Conservation (phyloP, 441 rosid species). For the Euphorbia schlechtendalii region DNA sequence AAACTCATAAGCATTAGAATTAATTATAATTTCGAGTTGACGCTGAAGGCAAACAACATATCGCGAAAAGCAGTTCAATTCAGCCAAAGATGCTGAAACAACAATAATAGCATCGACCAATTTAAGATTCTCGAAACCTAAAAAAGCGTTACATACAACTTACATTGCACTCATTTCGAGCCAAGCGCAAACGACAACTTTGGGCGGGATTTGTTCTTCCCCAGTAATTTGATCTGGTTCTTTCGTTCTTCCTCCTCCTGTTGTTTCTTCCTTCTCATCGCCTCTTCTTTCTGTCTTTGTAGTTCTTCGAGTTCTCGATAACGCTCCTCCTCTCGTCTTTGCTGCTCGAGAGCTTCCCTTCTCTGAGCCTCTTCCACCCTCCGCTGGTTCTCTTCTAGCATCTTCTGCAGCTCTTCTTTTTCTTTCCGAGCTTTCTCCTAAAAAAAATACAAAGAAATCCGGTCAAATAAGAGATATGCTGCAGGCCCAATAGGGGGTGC, state of each 20-base stretch:
- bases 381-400: conserved; percentile 70
- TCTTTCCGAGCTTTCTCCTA: conserved; percentile 71
- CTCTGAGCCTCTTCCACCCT: conserved; percentile 81
- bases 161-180: conserved; percentile 69
- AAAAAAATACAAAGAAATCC: background rate
- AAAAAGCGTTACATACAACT: conserved; percentile 6
- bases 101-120: background rate
- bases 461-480: background rate
- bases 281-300: conserved; percentile 81
- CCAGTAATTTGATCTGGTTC: conserved; percentile 83
- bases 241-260: conserved; percentile 88
- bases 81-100: background rate
- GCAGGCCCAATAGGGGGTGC: too few species aligned
- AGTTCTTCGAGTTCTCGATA: conserved; percentile 73
- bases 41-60: too few species aligned
- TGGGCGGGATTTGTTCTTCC: conserved; percentile 88
- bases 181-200: conserved; percentile 84
- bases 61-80: too few species aligned
- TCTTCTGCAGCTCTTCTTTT: conserved; percentile 66
- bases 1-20: too few species aligned
- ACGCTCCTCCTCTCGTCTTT: conserved; percentile 74
- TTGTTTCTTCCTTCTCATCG: conserved; percentile 67
- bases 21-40: too few species aligned
- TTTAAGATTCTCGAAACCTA: conserved; percentile 3
- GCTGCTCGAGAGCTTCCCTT: conserved; percentile 82